These are phyloP conservation scores for Linum lewisii DNA, from an alignment of 345 rosid genomes.

Conservation along the genomic window DNA sequence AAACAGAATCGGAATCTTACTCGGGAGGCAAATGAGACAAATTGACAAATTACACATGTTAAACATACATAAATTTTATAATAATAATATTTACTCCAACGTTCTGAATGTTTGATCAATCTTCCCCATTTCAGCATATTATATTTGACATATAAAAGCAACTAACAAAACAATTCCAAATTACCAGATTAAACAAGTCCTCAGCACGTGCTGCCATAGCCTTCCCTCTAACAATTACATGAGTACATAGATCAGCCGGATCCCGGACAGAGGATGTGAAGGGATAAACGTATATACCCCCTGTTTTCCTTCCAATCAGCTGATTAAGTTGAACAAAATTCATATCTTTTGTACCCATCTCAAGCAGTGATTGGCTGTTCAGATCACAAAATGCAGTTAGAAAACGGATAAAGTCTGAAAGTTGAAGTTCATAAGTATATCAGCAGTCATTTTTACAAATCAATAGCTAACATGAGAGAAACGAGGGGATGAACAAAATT, in stretches of 20 bases:
- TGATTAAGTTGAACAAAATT: constrained; percentile 94
- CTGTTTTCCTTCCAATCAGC: constrained; percentile 96
- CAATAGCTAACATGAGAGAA: neutral
- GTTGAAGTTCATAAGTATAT: neutral
- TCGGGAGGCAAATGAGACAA: no score
- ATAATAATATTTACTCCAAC: no score
- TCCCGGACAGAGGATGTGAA: constrained; percentile 79
- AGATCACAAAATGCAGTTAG: neutral
- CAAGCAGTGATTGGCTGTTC: constrained; percentile 84
- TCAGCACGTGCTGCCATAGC: constrained; percentile 90
- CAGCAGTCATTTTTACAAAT: neutral
- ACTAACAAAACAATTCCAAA: constrained; percentile 3
- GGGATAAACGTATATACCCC: constrained; percentile 93
- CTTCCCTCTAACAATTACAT: constrained; percentile 84
- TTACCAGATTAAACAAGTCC: constrained; percentile 85
- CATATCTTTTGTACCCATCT: constrained; percentile 95
- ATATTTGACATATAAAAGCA: neutral
- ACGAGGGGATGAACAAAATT: neutral
- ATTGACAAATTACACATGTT: no score
- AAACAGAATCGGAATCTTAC: no score
- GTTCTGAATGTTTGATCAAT: neutral
- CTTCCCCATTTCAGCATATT: neutral
- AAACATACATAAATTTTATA: no score
- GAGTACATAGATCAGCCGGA: constrained; percentile 67
- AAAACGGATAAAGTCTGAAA: neutral